Base-by-base conservation (phyloP, 345 rosid species). In the Dimocarpus longan region DNA sequence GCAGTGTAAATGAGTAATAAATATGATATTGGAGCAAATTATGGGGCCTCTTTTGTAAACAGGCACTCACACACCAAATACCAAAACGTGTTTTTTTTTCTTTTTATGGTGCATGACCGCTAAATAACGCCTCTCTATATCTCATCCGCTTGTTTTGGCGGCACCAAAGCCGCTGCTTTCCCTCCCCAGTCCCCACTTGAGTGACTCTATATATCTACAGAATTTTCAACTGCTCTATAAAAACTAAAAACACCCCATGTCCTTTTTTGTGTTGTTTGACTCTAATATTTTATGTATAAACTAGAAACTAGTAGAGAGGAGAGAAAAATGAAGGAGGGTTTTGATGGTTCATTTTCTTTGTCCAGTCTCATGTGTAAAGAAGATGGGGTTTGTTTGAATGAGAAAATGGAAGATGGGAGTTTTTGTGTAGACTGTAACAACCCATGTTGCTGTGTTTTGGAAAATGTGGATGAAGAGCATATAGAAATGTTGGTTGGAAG, bases 61-160 rank as follows among this genome's bases (percentile, higher is more conserved):
- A 26, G 1, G 1, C 28, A 26, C 28, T 26, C 28, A 1, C 28
- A 26, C 28, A 26, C 28, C 28, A 26, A 26, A 26, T 26, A 26
- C 28, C 28, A 1, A 0, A 26, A 26, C 50, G 50, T 6, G 1
- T 44, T 44, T 6, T 44, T 6, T 44, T 44, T 44, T 44, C n/a
- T 44, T 22, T 19, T 74, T 4, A 15, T 21, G 43, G 73, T 39
- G 22, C 52, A 40, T 82, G 87, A 86, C 92, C 82, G 89, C 90
- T 85, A 78, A 83, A 85, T 82, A 83, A 83, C 91, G 86, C 89
- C 87, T 71, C 76, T 18, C 62, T 63, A 42, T 78, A 84, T 82
- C 84, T 75, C 87, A 68, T 86, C 87, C 91, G 86, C 90, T 88
- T 75, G 86, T 85, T 92, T 92, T 93, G 98, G 98, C 98, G 97